Evolutionary conservation across 768 basidiomycete genomes (phyloP), one percentile per base, ranked within the genome.

Genomic region (Podaxis sp.): DNA sequence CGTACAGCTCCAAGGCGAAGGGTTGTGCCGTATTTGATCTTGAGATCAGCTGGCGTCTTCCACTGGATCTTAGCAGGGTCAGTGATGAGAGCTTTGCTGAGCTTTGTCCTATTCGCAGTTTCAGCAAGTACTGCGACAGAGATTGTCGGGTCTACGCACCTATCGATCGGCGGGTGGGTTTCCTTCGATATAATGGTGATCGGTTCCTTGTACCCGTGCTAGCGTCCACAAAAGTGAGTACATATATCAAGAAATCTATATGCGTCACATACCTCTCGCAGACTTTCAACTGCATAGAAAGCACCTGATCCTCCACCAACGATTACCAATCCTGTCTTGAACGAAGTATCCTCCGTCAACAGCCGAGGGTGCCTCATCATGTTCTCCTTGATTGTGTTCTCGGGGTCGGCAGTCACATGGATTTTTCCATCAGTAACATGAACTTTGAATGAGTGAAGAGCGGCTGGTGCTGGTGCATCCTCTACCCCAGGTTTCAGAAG

Each of bases 241-340:
- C 21, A n/a, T 47, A 37, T 44, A 42, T 28, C 25, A 48, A 13
- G 13, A 14, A 21, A 16, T 2, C 16, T 1, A 23, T 25, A 4
- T 3, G 10, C 11, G 4, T 10, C 4, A 28, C 18, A 61, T 70
- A 90, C 91, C 84, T 92, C 89, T 64, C 93, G 77, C 67, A 96
- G 73, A 70, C 91, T 89, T 71, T 94, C 91, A 48, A 93, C 78
- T 4, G 86, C 81, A 59, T 90, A 82, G 68, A 91, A 86, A 9
- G 87, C 83, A 35, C 87, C 93, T 25, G 89, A 83, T 7, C 94
- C 94, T 37, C 94, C 94, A 40, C 94, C 94, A 18, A 95, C 80
- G 57, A 95, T 90, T 42, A 95, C 85, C 21, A 93, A 85, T 21
- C 89, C 89, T n/a, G 37, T 52, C 48, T 81, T 80, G 18, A 83